phyloP scores from a whole-genome alignment of 352 stramenopile species.

The Globisporangium iwayamae region DNA sequence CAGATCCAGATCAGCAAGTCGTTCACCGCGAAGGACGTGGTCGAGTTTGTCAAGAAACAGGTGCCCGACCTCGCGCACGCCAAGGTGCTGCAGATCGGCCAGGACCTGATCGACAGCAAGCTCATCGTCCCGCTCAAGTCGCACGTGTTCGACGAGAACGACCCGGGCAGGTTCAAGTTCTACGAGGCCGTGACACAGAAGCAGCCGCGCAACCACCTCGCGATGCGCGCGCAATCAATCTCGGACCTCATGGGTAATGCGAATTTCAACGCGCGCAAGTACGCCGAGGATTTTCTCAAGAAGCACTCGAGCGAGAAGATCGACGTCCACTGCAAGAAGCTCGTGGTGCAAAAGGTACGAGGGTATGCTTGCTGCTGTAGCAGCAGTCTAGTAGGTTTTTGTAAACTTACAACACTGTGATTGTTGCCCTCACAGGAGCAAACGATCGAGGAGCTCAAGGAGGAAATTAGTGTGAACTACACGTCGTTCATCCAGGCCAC shows the following conservation, averaged over 20 bases:
- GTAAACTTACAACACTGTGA: neutral
- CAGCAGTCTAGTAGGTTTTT: no score
- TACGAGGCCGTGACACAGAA: constrained; percentile 38
- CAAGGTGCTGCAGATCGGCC: constrained; percentile 52
- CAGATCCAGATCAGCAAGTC: constrained; percentile 77
- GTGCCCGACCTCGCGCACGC: constrained; percentile 27
- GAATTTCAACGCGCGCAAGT: constrained; percentile 66
- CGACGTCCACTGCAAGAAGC: constrained; percentile 65
- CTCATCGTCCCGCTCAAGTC: constrained; percentile 73
- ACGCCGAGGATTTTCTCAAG: constrained; percentile 75
- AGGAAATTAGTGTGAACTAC: constrained; percentile 82
- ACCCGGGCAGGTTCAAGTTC: constrained; percentile 61
- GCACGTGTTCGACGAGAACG: constrained; percentile 65
- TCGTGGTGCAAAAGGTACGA: constrained; percentile 66
- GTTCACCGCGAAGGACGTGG: constrained; percentile 63
- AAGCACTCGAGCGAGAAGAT: constrained; percentile 77
- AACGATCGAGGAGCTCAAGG: constrained; percentile 81
- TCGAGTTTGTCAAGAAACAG: constrained; percentile 57
- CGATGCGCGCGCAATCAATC: constrained; percentile 66
- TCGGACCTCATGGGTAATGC: constrained; percentile 73
- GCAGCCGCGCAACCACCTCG: constrained; percentile 65
- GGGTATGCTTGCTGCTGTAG: neutral
- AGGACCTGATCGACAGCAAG: constrained; percentile 68
- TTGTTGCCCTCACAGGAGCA: constrained; percentile 38
- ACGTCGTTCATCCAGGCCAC: constrained; percentile 72